These are phyloP conservation scores for Trichosporon faecale DNA, from an alignment of 1,284 basidiomycete genomes.

Conservation along the genomic window DNA sequence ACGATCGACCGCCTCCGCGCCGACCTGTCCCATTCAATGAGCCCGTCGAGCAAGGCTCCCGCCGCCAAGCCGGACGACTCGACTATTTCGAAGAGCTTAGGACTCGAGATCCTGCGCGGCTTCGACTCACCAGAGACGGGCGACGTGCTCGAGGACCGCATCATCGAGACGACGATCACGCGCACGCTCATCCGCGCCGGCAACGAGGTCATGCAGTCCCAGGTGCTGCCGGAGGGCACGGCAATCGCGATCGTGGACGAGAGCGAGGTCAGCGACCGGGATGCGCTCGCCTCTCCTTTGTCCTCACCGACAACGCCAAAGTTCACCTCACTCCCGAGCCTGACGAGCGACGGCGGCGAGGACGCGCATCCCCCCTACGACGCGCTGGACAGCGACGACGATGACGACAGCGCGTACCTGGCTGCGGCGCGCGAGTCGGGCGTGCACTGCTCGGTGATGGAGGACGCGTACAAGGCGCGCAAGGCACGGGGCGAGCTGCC, in stretches of 20 bases:
- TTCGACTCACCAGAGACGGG: slow-evolving; percentile 56
- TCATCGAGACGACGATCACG: slow-evolving; percentile 42
- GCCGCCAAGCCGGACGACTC: slow-evolving; percentile 21
- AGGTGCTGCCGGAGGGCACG: not conserved
- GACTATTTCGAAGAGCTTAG: slow-evolving; percentile 73
- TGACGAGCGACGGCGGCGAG: not conserved
- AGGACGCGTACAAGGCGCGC: not conserved
- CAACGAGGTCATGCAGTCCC: not conserved
- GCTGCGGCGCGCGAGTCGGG: not conserved
- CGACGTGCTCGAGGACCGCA: slow-evolving; percentile 42
- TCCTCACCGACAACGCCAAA: not conserved
- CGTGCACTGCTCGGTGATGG: slow-evolving; percentile 3
- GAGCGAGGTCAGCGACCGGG: not conserved
- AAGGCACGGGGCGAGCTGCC: slow-evolving; percentile 1
- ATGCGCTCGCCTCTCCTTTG: not conserved
- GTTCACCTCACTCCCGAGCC: not conserved
- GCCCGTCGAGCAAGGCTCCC: not conserved
- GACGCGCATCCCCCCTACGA: not conserved
- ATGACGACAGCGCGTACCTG: not conserved
- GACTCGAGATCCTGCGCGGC: slow-evolving; percentile 70
- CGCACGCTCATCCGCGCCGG: not conserved
- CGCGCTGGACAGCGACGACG: not conserved
- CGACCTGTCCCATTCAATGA: slow-evolving; percentile 59
- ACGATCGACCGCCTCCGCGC: slow-evolving; percentile 86
- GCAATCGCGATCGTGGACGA: slow-evolving; percentile 1